Evolutionary conservation across 331 rosid species (phyloP), one percentile per base, ranked within the genome.

Genomic region (Cydonia oblonga): DNA sequence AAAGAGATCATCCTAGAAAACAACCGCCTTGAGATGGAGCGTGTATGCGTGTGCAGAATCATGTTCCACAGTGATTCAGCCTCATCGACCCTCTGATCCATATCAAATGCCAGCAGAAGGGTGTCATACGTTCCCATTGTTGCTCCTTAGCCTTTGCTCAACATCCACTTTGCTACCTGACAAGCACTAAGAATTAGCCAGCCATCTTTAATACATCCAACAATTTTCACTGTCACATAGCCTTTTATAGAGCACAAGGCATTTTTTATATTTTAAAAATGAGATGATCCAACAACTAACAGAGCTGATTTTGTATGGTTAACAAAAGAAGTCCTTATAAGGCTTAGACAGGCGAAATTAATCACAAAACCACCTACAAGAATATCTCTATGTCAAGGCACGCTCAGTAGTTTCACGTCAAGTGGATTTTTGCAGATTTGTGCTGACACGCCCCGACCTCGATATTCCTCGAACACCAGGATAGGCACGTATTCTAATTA

Each of bases 51-150:
- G 29, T 84, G 96, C 77, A 91, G 40, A 78, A 95, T 88, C 97
- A 95, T 91, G 84, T 91, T 95, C 98, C 97, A 95, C 68, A 91
- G 73, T n/a, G 96, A 89, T 82, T 95, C 96, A 75, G 97, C 98
- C 81, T 91, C 98, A 38, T 91, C 96, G 18, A 89, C 86, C 85
- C 98, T 88, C 67, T 74, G 71, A 51, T 91, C 91, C 89, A 83
- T 86, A 81, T 91, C 96, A 84, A 91, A 95, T 62, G 98, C 97
- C 70, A 91, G 76, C 61, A 95, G 90, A 72, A 95, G 97, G 71
- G 90, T 85, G 76, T 91, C 97, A 28, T 88, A 93, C 3, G 97
- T 91, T 79, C 93, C 96, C 96, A 95, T 86, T 65, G 97, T 95
- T 71, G 89, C 82, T 68, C 98, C 96, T 79, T 91, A 96, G 64